Conservation (phyloP, 306 rosid species). For the Rubus idaeus region DNA sequence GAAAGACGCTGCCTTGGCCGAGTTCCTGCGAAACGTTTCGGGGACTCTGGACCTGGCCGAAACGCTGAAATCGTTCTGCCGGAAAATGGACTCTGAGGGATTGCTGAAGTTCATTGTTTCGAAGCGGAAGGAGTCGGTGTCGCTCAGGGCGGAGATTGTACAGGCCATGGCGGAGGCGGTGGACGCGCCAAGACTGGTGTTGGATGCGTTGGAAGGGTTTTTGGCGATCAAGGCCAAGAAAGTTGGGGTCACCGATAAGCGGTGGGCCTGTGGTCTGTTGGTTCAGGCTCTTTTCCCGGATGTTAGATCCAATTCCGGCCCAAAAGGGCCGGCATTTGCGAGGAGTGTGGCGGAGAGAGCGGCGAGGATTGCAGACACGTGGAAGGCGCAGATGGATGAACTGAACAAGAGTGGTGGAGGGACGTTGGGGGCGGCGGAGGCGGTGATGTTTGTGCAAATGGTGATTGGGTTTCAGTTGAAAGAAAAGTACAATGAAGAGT, state of each 20-base stretch:
- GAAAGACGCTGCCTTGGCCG: conserved; percentile 53
- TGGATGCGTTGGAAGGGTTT: conserved; percentile 63
- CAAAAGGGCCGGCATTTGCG: conserved; percentile 35
- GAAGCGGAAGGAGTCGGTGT: conserved; percentile 67
- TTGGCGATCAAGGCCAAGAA: conserved; percentile 46
- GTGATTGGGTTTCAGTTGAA: conserved; percentile 57
- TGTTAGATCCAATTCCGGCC: neutral
- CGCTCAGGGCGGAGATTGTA: conserved; percentile 56
- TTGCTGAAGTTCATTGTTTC: conserved; percentile 53
- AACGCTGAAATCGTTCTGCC: conserved; percentile 49
- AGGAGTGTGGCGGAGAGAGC: conserved; percentile 54
- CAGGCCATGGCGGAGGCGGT: conserved; percentile 65
- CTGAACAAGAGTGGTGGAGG: conserved; percentile 30
- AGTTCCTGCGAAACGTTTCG: conserved; percentile 27
- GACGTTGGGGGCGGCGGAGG: conserved; percentile 64
- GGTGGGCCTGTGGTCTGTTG: conserved; percentile 83
- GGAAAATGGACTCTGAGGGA: conserved; percentile 62
- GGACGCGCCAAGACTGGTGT: conserved; percentile 60
- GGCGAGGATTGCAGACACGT: conserved; percentile 40
- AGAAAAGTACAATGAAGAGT: conserved; percentile 42
- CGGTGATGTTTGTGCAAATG: conserved; percentile 76
- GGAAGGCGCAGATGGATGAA: conserved; percentile 60
- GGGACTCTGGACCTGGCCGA: conserved; percentile 35
- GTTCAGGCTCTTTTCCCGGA: conserved; percentile 66
- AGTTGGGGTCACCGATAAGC: conserved; percentile 67